Evolutionary conservation across 768 basidiomycete genomes (phyloP).

Genomic region (Coprinopsis cinerea): DNA sequence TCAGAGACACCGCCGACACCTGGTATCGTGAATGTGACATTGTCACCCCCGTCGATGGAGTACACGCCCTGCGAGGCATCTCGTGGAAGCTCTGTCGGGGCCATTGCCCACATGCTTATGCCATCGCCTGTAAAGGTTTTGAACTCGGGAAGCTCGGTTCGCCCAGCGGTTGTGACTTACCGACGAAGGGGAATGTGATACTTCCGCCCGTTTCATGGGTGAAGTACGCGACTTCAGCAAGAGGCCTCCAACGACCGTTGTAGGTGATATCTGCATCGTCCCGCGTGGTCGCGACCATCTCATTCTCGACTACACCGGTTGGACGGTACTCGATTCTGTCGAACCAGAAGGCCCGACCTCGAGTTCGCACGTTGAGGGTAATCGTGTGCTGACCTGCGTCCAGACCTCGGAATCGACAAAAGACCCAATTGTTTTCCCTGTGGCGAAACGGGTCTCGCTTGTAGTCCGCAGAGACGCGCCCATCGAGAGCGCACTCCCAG

Average conservation of each 20-base stretch:
- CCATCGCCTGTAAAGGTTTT: too few species aligned
- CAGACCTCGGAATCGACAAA: constrained; percentile 2
- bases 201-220: neutral
- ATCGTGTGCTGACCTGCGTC: neutral
- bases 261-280: constrained; percentile 8
- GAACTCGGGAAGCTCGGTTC: too few species aligned
- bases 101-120: neutral
- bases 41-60: neutral
- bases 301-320: neutral
- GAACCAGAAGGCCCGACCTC: constrained; percentile 2
- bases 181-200: constrained; percentile 5
- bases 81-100: neutral
- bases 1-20: neutral
- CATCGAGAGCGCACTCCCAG: constrained; percentile 7
- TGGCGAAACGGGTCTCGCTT: neutral
- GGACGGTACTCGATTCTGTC: constrained; percentile 6
- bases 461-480: neutral
- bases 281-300: neutral
- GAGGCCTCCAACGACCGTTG: neutral
- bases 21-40: neutral
- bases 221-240: neutral
- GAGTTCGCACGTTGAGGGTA: constrained; percentile 1
- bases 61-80: neutral
- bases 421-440: constrained; percentile 10
- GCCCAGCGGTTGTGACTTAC: neutral